These are phyloP conservation scores for Apophysomyces elegans DNA, from an alignment of 371 early-diverging fungal species.

Conservation along the genomic window DNA sequence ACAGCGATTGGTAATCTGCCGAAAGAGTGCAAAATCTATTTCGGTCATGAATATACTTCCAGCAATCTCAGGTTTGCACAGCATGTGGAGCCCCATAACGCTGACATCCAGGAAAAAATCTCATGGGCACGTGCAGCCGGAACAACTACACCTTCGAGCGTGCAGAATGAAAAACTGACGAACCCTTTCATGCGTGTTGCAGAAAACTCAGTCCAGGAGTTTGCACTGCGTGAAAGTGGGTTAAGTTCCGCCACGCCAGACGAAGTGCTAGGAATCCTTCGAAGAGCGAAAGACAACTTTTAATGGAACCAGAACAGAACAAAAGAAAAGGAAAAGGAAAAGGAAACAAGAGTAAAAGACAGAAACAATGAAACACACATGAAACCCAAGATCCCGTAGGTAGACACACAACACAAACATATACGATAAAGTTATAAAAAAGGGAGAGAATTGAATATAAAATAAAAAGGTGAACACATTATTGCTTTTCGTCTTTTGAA, in stretches of 20 bases:
- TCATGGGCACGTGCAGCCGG: constrained; percentile 50
- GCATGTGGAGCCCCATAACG: constrained; percentile 46
- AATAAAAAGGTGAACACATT: background rate
- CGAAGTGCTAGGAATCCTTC: constrained; percentile 41
- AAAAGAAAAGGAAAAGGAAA: constrained; percentile 6
- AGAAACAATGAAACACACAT: background rate
- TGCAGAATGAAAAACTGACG: constrained; percentile 77
- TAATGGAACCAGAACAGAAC: constrained; percentile 1
- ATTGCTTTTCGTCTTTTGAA: constrained; percentile 4
- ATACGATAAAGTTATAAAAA: constrained; percentile 2
- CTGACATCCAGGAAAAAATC: constrained; percentile 53
- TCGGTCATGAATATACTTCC: constrained; percentile 92
- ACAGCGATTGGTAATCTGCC: constrained; percentile 72
- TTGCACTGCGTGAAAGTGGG: constrained; percentile 13
- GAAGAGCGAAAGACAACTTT: constrained; percentile 51
- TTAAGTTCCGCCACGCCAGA: constrained; percentile 16
- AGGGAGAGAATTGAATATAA: background rate
- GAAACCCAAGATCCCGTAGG: background rate
- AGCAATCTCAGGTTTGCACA: constrained; percentile 63
- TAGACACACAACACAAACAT: background rate
- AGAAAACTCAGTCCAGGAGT: constrained; percentile 22
- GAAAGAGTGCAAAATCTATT: constrained; percentile 82
- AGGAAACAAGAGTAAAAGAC: background rate
- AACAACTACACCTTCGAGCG: constrained; percentile 82
- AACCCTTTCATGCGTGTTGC: constrained; percentile 89